Conservation (phyloP, 2,329 filamentous ascomycete species). For the Ophiostoma sp. region DNA sequence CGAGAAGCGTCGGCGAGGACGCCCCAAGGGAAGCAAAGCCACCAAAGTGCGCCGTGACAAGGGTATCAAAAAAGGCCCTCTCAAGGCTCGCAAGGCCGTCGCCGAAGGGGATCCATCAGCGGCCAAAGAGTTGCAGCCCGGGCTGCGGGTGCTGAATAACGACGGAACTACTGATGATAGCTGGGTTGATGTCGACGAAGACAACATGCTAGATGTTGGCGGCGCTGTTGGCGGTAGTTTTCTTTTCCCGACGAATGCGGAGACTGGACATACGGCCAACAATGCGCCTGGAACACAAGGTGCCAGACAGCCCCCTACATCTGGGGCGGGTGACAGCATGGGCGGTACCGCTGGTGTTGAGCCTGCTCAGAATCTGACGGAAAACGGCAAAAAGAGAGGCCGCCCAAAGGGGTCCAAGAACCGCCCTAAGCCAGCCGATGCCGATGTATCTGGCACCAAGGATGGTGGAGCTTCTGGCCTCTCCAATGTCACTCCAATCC, state of each 20-base stretch:
- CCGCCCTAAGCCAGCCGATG: constrained; percentile 35
- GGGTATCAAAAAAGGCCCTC: constrained; percentile 44
- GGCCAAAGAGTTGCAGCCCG: neutral
- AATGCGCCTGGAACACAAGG: neutral
- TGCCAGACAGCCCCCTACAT: neutral
- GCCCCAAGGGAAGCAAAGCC: constrained; percentile 53
- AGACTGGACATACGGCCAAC: neutral
- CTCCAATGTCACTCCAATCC: constrained; percentile 24
- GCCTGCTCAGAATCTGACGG: neutral
- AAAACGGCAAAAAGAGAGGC: constrained; percentile 38
- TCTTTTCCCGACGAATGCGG: constrained; percentile 19
- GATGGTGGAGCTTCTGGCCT: constrained; percentile 9
- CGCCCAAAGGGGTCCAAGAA: constrained; percentile 51
- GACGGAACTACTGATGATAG: constrained; percentile 35
- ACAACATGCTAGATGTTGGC: constrained; percentile 31
- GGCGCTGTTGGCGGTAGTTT: constrained; percentile 26
- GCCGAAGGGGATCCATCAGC: constrained; percentile 17
- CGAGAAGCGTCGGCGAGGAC: constrained; percentile 45
- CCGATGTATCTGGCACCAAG: neutral
- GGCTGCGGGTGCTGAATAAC: constrained; percentile 5
- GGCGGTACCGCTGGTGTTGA: neutral
- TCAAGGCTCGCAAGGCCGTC: constrained; percentile 26
- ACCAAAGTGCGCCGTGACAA: constrained; percentile 45
- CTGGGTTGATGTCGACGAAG: constrained; percentile 44
- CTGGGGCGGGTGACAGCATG: neutral